Evolutionary conservation across 495 filamentous ascomycete genomes (phyloP), one percentile per base, ranked within the genome.

Genomic region (Oleoguttula mirabilis): DNA sequence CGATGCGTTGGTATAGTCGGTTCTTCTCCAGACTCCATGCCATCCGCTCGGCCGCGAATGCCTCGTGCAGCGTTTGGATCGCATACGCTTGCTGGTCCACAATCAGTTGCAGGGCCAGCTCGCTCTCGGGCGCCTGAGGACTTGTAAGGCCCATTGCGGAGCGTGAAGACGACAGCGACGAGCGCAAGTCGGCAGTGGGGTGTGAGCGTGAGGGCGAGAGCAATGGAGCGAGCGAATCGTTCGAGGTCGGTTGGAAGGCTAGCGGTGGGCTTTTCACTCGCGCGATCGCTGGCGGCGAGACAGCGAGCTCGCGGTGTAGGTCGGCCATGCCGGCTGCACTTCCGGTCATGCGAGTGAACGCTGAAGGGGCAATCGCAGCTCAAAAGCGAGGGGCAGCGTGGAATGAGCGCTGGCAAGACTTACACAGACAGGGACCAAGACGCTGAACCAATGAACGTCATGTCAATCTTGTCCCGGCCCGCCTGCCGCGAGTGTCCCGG

Each of bases 41-140:
- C 45, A 45, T 37, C 28, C 49, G 15, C 39, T 52, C 49, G 3
- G 44, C 49, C n/a, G 49, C 49, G 20, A 52, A 52, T 10, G 49
- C 44, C 17, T 52, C 49, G 32, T 52, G 49, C 12, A 48, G 40
- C 27, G 22, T 21, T 14, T 33, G 16, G n/a, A 52, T 48, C 10
- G 43, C 49, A 22, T 24, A 37, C 2, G 38, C 24, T 39, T 52
- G 49, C 39, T 52, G 49, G 23, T 52, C 44, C 20, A 52, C 43
- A 3, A 52, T 48, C 3, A 36, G 25, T 21, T 47, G 48, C 31
- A 41, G 30, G 32, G 33, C 43, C 27, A 25, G 32, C 32, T 37
- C 36, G 23, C 37, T n/a, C 12, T 7, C 31, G 3, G 14, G 4
- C 16, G 20, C 23, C 35, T 6, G 45, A 10, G 38, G 21, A 15